Base-by-base conservation (phyloP, 2,329 filamentous ascomycete species). In the Cytospora mali region DNA sequence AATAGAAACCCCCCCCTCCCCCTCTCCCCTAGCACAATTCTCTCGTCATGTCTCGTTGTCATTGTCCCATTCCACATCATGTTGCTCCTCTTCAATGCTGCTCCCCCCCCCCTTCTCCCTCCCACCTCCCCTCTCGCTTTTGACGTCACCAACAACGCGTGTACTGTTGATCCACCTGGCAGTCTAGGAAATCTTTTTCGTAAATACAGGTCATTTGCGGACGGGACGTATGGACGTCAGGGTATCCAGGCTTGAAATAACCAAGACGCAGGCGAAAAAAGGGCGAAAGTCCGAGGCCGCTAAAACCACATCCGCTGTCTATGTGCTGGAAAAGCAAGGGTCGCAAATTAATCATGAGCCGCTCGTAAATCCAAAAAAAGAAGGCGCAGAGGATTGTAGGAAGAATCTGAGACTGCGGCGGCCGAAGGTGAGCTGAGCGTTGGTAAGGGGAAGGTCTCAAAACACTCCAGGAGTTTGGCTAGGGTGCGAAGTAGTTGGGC, bases 141-240 rank as follows among this genome's bases (percentile, higher is more conserved):
- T 46, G 46, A n/a, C 31, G 31, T 13, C 39, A 62, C 23, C 46
- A 51, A 57, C 53, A 48, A 57, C 29, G 14, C 49, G 48, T 57
- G 53, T 62, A 53, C 60, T 51, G 48, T 62, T 62, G 42, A 52
- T 52, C 53, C 54, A 62, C 18, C 14, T 52, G 33, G 18, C 39
- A 52, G 48, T 29, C 28, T 16, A 57, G 27, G 18, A 29, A 27
- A 28, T 11, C 10, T 60, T 31, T 28, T 46, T 53, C 49, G 39
- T 46, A 39, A 42, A 31, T 50, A 16, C n/a, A 33, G 48, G 25
- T 16, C 28, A 27, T 58, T 39, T 52, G 60, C 59, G 51, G 39
- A 28, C 6, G 14, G 39, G 16, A 46, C 55, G 35, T 57, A 31
- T 48, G 31, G 33, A 31, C 35, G 60, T 62, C 60, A 51, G 60